These are phyloP conservation scores for Coccomyxa sp. DNA, from an alignment of 139 green algal genomes.

Conservation along the genomic window DNA sequence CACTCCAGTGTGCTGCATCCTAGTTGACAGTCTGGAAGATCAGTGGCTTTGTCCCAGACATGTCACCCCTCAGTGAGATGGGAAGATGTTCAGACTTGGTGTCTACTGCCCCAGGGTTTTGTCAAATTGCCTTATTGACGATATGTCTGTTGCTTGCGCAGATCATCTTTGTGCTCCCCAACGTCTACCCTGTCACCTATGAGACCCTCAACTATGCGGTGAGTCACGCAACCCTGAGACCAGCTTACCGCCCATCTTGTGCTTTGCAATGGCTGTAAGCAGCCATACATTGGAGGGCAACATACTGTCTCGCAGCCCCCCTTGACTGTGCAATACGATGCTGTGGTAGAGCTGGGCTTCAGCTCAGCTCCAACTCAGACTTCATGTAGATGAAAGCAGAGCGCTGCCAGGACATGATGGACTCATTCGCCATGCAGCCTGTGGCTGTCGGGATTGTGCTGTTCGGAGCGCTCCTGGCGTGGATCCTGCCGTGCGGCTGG, in stretches of 20 bases:
- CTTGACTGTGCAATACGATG: no score
- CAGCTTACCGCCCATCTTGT: no score
- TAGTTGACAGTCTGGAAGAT: not conserved
- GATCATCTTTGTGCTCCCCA: slow-evolving; percentile 36
- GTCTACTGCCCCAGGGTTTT: not conserved
- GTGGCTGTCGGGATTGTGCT: slow-evolving; percentile 36
- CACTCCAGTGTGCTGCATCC: not conserved
- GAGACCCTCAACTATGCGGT: slow-evolving; percentile 46
- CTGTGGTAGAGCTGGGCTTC: no score
- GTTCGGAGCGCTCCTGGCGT: slow-evolving; percentile 20
- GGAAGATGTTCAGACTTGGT: not conserved
- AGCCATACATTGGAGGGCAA: no score
- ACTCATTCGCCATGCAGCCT: no score
- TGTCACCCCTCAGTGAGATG: not conserved
- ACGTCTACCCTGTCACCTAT: slow-evolving; percentile 33
- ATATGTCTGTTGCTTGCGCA: not conserved
- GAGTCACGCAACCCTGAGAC: no score
- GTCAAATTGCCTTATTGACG: not conserved
- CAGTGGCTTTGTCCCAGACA: not conserved
- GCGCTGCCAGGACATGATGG: no score
- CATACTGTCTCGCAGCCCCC: no score
- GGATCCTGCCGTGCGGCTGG: slow-evolving; percentile 2
- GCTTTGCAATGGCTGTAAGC: no score
- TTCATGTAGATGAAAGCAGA: no score
- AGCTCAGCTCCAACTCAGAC: no score